Evolutionary conservation across 805 yeast species (phyloP).

Genomic region (Scheffersomyces coipomensis): DNA sequence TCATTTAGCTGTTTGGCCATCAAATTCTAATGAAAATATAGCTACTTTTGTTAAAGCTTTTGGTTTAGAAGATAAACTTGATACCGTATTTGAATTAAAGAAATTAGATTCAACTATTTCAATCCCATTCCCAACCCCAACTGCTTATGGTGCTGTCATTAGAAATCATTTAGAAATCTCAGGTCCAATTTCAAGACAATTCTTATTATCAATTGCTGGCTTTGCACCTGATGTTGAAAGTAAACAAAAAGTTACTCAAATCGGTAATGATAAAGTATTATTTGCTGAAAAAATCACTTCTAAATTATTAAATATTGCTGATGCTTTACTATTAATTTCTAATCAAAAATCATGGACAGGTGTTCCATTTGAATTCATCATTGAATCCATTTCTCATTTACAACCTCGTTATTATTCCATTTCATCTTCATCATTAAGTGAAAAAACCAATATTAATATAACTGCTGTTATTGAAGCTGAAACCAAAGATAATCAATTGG

Average conservation of each 20-base stretch:
- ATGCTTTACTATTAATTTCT: constrained; percentile 63
- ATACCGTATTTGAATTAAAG: constrained; percentile 60
- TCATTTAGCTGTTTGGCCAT: constrained; percentile 93
- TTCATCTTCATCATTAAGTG: constrained; percentile 81
- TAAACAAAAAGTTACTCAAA: constrained; percentile 45
- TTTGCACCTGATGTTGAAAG: constrained; percentile 74
- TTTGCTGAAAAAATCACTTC: constrained; percentile 67
- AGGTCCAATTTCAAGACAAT: constrained; percentile 92
- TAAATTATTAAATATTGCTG: constrained; percentile 70
- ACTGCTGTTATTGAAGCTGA: constrained; percentile 91
- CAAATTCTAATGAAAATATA: constrained; percentile 77
- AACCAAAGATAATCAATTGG: constrained; percentile 19
- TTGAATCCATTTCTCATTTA: constrained; percentile 77
- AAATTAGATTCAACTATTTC: constrained; percentile 68
- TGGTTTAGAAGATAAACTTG: constrained; percentile 51
- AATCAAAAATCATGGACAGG: constrained; percentile 64
- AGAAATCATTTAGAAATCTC: constrained; percentile 88
- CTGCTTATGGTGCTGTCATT: constrained; percentile 83
- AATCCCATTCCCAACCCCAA: constrained; percentile 71
- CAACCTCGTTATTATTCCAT: constrained; percentile 97
- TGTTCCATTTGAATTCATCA: constrained; percentile 81
- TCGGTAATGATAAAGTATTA: constrained; percentile 65
- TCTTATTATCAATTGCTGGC: constrained; percentile 65
- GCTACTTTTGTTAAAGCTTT: constrained; percentile 63
- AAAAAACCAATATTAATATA: constrained; percentile 71